These are phyloP conservation scores for Globisporangium spiculum DNA, from an alignment of 352 stramenopile species.

Conservation along the genomic window DNA sequence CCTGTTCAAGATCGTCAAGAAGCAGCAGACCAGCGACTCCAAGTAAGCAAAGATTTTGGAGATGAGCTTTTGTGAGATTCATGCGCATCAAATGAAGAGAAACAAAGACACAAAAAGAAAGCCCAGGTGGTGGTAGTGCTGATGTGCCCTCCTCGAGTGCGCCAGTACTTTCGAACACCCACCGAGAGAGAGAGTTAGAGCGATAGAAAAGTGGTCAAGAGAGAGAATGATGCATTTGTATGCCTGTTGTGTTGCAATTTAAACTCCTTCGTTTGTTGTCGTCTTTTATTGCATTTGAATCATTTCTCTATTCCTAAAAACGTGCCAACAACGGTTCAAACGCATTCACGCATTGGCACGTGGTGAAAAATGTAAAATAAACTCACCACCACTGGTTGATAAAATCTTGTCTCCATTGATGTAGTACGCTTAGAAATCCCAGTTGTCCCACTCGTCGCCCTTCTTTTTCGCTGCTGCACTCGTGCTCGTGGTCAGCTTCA, in stretches of 20 bases:
- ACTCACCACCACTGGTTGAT: neutral
- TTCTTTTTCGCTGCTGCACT: conserved; percentile 31
- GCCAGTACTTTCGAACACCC: neutral
- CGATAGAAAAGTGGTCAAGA: conserved; percentile 4
- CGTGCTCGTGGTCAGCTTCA: conserved; percentile 47
- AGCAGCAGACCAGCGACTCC: conserved; percentile 19
- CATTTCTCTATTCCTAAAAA: neutral
- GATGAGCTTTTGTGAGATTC: neutral
- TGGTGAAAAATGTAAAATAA: conserved; percentile 8
- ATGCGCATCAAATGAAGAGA: neutral
- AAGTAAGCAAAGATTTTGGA: conserved; percentile 6
- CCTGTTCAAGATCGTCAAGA: conserved; percentile 74
- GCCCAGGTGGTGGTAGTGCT: neutral
- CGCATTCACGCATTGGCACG: neutral
- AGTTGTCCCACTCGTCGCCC: conserved; percentile 77
- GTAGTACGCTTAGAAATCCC: conserved; percentile 54
- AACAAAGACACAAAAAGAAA: neutral
- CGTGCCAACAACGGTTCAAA: neutral
- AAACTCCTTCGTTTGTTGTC: conserved; percentile 6
- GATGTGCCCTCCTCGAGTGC: neutral
- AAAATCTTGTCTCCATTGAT: neutral
- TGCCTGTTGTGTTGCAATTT: conserved; percentile 11
- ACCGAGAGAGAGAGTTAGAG: conserved; percentile 2
- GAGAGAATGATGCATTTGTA: conserved; percentile 2
- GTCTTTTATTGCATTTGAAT: neutral